phyloP scores from a whole-genome alignment of 2,329 filamentous ascomycete genomes.

The Neoarthrinium moseri region DNA sequence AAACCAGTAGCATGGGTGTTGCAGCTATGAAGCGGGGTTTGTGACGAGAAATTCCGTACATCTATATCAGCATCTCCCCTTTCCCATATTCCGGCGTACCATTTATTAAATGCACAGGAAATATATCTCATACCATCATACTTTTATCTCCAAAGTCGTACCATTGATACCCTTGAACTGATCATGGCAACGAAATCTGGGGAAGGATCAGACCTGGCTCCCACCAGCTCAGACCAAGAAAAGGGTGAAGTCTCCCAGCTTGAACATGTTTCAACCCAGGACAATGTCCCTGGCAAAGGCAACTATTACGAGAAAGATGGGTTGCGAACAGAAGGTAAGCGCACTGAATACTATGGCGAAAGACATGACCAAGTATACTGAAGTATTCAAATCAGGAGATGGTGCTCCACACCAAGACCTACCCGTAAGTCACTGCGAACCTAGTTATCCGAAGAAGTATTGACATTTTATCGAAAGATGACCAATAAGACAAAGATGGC shows the following conservation, averaged over 20 bases:
- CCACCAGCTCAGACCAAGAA: conserved; percentile 2
- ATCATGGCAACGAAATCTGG: not conserved
- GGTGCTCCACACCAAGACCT: not conserved
- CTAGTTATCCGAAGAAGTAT: not conserved
- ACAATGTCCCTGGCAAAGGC: not conserved
- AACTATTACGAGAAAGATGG: conserved; percentile 1
- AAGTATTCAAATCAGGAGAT: not conserved
- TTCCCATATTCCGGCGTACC: too few relatives aligned
- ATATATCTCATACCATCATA: too few relatives aligned
- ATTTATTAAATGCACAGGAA: too few relatives aligned
- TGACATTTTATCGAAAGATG: conserved; percentile 3
- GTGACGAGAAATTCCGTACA: too few relatives aligned
- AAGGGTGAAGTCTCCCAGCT: conserved; percentile 5
- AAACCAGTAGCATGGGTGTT: too few relatives aligned
- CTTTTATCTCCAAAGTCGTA: too few relatives aligned
- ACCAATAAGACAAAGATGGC: conserved; percentile 10
- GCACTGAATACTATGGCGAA: not conserved
- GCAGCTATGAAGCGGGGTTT: too few relatives aligned
- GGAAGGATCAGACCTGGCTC: not conserved
- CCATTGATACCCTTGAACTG: too few relatives aligned
- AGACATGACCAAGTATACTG: not conserved
- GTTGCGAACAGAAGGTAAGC: not conserved
- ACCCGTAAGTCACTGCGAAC: not conserved
- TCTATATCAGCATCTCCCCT: too few relatives aligned
- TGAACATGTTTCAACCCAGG: conserved; percentile 3